These are phyloP conservation scores for Cicer judaicum DNA, from an alignment of 306 rosid genomes.

Conservation along the genomic window DNA sequence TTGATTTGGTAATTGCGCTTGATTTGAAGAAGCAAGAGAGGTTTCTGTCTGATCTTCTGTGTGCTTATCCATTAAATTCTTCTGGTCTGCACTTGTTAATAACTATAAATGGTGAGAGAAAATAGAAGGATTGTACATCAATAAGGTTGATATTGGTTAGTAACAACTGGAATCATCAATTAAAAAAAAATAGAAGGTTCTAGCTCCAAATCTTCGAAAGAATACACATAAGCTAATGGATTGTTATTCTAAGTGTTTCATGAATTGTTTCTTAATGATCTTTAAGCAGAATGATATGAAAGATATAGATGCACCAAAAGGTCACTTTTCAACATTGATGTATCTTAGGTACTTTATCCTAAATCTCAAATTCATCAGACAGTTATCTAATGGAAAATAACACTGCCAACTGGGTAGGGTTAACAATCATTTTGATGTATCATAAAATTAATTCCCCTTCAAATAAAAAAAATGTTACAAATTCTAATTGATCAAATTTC, in stretches of 20 bases:
- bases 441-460: constrained; percentile 17
- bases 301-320: constrained; percentile 3
- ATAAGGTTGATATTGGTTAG: constrained; percentile 31
- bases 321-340: constrained; percentile 34
- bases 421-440: constrained; percentile 29
- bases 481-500: constrained; percentile 27
- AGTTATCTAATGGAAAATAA: constrained; percentile 34
- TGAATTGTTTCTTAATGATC: constrained; percentile 18
- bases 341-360: constrained; percentile 25
- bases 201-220: constrained; percentile 22
- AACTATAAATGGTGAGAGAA: constrained; percentile 44
- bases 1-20: constrained; percentile 69
- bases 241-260: constrained; percentile 7
- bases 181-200: constrained; percentile 34
- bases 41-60: constrained; percentile 68
- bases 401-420: constrained; percentile 4
- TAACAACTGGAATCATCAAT: constrained; percentile 36
- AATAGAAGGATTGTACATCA: constrained; percentile 12
- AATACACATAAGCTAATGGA: neutral
- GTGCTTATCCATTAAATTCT: constrained; percentile 64
- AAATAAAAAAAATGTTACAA: constrained; percentile 4
- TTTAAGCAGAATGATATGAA: neutral
- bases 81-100: constrained; percentile 65
- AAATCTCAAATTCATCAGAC: constrained; percentile 26
- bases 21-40: constrained; percentile 74